A percentile compares a stretch with the other conserved stretches of the same genome.
phyloP scores from a whole-genome alignment of 352 stramenopile species.

The Peronospora destructor region DNA sequence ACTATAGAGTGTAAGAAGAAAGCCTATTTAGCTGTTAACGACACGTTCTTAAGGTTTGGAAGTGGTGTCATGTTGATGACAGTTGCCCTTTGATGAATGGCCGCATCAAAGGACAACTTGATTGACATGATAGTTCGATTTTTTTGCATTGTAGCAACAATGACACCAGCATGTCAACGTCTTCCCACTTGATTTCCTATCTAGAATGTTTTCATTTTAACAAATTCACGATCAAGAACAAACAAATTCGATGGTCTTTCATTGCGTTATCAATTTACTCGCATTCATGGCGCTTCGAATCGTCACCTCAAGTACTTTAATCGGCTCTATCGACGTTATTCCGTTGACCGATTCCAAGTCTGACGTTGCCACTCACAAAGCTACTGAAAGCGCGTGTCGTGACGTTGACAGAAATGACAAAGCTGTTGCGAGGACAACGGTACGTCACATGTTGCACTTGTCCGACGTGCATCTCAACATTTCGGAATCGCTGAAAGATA shows the following conservation, averaged over 20 bases:
- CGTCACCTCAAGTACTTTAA: constrained; percentile 11
- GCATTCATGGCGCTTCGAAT: constrained; percentile 2
- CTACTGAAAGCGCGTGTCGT: neutral
- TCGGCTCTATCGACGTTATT: constrained; percentile 1
- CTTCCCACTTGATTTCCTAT: neutral
- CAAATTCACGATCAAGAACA: neutral
- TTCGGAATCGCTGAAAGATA: constrained; percentile 34
- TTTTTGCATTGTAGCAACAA: neutral
- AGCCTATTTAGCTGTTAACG: no score
- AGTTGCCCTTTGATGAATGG: no score
- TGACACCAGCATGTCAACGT: neutral
- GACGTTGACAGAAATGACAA: neutral
- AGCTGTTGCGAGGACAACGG: neutral
- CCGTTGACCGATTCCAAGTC: constrained; percentile 1
- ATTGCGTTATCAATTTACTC: neutral
- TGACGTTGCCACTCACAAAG: neutral
- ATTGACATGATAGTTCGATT: no score
- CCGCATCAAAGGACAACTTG: neutral
- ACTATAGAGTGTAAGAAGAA: no score
- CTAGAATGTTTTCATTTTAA: neutral
- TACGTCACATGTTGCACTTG: constrained; percentile 65
- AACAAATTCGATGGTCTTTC: neutral
- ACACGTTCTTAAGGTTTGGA: no score
- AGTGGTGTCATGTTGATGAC: no score
- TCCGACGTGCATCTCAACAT: constrained; percentile 77